Base-by-base conservation (phyloP, 2,329 filamentous ascomycete species). In the Ophiostoma ips region DNA sequence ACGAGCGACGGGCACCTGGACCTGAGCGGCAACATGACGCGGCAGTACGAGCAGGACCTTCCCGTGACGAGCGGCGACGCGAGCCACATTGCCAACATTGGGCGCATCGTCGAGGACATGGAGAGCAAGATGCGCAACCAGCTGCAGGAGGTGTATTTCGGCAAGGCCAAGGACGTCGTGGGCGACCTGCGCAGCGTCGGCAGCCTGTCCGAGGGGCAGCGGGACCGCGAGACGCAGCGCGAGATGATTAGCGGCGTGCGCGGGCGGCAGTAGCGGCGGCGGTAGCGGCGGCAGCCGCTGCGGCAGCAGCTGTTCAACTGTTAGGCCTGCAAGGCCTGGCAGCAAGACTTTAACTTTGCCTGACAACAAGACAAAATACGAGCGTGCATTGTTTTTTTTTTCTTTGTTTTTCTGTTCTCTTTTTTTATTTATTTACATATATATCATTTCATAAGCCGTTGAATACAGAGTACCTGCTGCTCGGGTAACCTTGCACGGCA, bases 111-210 rank as follows among this genome's bases (percentile, higher is more conserved):
- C 48, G 92, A 98, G 73, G 92, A 98, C 66, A 96, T 98, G 92
- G 92, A 98, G 71, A 79, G 95, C 64, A 95, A 95, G 76, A 96
- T 98, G 92, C 80, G 92, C 57, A 98, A 98, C 67, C 67, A 96
- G 66, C 71, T 98, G 64, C 90, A 98, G 73, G 92, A 98, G 69
- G 92, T 98, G 46, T 98, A 98, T 71, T 98, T 98, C 68, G 92
- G 92, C 63, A 98, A 98, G 74, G 90, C 92, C 50, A 95, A 94
- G 76, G 92, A 98, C 67, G 88, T 98, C 3, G 90, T 98, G 3
- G 92, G 90, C 50, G 90, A 98, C 65, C 69, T 98, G 67, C 77
- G 92, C 64, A 96, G 89, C 67, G 76, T 94, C 56, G 80, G 81
- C 48, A 81, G 84, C 55, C 69, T 96, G 64, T 94, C 86, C 56